Base-by-base conservation (phyloP, 2,329 filamentous ascomycete species). In the Arthrobotrys sphaeroides region DNA sequence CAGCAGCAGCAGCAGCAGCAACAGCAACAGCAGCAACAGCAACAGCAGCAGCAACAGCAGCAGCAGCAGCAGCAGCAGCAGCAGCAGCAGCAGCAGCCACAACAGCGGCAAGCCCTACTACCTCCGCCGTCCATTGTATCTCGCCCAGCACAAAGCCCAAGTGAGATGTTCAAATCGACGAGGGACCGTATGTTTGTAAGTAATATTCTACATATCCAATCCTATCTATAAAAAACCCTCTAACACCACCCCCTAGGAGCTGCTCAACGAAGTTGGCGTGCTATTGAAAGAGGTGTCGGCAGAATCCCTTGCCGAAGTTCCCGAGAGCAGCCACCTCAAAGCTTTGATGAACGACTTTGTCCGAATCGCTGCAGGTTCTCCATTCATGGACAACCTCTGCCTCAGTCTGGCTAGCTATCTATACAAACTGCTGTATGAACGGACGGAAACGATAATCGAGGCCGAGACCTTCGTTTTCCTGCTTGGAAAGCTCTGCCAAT, bases 381-480 rank as follows among this genome's bases (percentile, higher is more conserved):
- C 84, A 3, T 85, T 87, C 77, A 86, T 87, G 67, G 88, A 90
- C 78, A 82, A 85, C 16, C 81, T 89, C 73, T 86, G 88, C 36
- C 83, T 86, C 77, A 82, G 85, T 22, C 85, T 86, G 43, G 88
- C 88, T 5, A 84, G 87, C 42, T 85, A 86, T 77, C 84, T 88
- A 33, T 88, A 86, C 77, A 85, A 84, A 18, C 83, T 84, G 28
- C 83, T 90, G 26, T 89, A 78, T 42, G 77, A 73, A 31, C 77
- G 80, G 64, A 73, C 75, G 24, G 77, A 79, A 59, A 78, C 78
- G 7, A 53, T 87, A 73, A 85, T 90, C 43, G 89, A 90, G 78
- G 84, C 90, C 40, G 89, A 91, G 79, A 85, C 90, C 31, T 84
- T 90, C 60, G 87, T 88, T 13, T 86, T 88, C 77, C 81, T 91